A percentile compares a stretch with the other conserved stretches of the same genome.
Evolutionary conservation across 2,329 filamentous ascomycete genomes (phyloP).

Genomic region (Fusarium tupiense): DNA sequence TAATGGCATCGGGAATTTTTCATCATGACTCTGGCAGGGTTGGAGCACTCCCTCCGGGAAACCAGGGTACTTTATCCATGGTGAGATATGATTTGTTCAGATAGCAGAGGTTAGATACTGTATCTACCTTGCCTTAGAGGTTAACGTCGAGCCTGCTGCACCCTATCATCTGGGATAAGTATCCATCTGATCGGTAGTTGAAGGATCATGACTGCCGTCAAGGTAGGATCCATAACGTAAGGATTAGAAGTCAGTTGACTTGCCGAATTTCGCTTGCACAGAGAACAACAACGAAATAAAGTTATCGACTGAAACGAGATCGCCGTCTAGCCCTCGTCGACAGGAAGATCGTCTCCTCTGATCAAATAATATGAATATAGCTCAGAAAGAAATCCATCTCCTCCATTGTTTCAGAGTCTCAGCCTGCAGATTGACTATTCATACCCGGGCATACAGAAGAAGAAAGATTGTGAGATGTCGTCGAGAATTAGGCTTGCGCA

Average conservation of each 20-base stretch:
- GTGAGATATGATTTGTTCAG: neutral
- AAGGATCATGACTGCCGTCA: neutral
- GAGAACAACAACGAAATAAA: neutral
- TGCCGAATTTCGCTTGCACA: neutral
- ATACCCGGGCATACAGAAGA: neutral
- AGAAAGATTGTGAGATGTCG: neutral
- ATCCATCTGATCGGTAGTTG: neutral
- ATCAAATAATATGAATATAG: neutral
- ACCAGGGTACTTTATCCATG: neutral
- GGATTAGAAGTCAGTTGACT: neutral
- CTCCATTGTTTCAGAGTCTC: neutral
- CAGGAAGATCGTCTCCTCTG: neutral
- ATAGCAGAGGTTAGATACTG: neutral
- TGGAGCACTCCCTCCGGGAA: neutral
- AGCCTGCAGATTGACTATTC: neutral
- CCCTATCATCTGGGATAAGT: neutral
- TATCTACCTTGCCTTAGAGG: neutral
- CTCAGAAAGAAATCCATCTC: neutral
- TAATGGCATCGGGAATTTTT: neutral
- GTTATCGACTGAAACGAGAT: neutral
- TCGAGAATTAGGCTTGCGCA: neutral
- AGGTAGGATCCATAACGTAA: neutral
- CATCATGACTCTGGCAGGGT: neutral
- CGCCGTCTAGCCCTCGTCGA: neutral
- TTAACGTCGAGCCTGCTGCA: neutral